Evolutionary conservation across 441 rosid genomes (phyloP).

Genomic region (Bruguiera hainesii): DNA sequence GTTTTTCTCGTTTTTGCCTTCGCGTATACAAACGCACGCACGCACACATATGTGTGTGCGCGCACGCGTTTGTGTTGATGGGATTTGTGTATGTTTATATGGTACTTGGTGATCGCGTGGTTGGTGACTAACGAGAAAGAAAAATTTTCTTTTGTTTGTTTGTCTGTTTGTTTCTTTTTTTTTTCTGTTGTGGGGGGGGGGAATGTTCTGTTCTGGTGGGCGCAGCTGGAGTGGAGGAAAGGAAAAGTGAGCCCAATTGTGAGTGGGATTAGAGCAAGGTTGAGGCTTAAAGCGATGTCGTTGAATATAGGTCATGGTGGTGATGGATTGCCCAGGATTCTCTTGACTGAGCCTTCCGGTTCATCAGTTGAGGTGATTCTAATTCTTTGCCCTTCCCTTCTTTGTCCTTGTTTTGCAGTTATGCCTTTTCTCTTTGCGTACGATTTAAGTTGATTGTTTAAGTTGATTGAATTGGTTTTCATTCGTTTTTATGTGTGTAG

Average conservation of each 20-base stretch:
- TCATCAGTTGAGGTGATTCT: constrained; percentile 69
- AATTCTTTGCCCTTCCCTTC: neutral
- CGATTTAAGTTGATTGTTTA: neutral
- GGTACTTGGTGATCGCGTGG: neutral
- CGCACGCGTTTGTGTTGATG: neutral
- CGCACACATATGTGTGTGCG: neutral
- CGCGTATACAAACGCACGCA: no score
- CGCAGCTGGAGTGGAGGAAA: constrained; percentile 59
- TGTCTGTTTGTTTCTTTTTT: neutral
- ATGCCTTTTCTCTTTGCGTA: neutral
- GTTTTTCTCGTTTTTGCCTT: constrained; percentile 9
- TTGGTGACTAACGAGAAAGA: neutral
- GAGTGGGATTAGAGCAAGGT: constrained; percentile 38
- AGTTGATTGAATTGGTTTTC: neutral
- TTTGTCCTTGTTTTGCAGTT: neutral
- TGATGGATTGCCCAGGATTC: constrained; percentile 61
- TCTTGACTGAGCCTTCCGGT: constrained; percentile 74
- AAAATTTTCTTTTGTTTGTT: no score
- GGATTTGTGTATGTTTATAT: neutral
- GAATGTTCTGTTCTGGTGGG: constrained; percentile 8
- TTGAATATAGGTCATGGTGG: constrained; percentile 54
- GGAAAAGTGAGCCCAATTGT: constrained; percentile 53
- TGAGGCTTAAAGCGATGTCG: constrained; percentile 51
- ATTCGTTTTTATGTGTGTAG: neutral
- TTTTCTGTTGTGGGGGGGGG: neutral